Percentiles rank a stretch among this genome's conserved stretches.
phyloP scores from a whole-genome alignment of 192 early-diverging fungal genomes.

The Mortierella alpina region DNA sequence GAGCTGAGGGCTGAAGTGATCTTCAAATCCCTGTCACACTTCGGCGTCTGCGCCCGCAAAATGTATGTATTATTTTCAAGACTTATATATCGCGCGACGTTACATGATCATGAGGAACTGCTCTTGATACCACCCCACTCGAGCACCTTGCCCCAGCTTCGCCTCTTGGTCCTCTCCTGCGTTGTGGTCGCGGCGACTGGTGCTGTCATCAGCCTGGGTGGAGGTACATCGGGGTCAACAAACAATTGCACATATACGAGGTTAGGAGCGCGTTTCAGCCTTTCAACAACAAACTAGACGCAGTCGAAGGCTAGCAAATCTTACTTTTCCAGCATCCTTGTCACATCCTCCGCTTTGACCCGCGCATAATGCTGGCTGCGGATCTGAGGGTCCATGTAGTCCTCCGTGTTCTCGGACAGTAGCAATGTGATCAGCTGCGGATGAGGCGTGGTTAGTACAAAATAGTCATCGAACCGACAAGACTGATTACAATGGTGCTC shows the following conservation, averaged over 20 bases:
- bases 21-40: too few species aligned
- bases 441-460: neutral
- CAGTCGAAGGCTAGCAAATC: neutral
- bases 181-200: slow-evolving; percentile 31
- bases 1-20: too few species aligned
- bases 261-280: neutral
- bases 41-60: too few species aligned
- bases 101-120: slow-evolving; percentile 18
- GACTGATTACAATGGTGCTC: neutral
- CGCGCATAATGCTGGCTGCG: slow-evolving; percentile 73
- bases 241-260: neutral
- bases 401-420: slow-evolving; percentile 78
- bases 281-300: neutral
- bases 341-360: slow-evolving; percentile 70
- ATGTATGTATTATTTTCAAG: too few species aligned
- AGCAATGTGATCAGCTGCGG: slow-evolving; percentile 72
- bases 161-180: slow-evolving; percentile 39
- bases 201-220: slow-evolving; percentile 40
- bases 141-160: slow-evolving; percentile 52
- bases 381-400: slow-evolving; percentile 75
- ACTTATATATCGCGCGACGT: too few species aligned
- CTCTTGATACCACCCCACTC: slow-evolving; percentile 54
- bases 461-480: neutral
- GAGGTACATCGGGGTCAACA: neutral
- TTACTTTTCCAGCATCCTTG: slow-evolving; percentile 87